Percentiles rank a stretch among this genome's conserved stretches.
Conservation (phyloP, 306 rosid species). For the Trifolium subterraneum region DNA sequence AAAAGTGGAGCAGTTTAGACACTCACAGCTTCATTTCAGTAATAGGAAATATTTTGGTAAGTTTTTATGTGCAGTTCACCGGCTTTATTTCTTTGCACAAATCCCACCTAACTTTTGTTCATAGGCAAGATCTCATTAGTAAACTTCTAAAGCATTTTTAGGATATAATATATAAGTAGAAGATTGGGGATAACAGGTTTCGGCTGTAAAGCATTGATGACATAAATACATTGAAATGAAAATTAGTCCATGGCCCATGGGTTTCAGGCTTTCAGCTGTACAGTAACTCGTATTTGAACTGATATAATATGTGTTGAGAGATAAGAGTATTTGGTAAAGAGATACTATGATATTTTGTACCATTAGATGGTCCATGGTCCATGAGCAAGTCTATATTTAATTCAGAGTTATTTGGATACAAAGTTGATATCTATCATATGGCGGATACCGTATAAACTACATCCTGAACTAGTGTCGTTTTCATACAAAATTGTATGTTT, state of each 20-base stretch:
- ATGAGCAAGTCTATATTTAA: neutral
- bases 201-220: neutral
- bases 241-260: conserved; percentile 5
- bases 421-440: too few relatives aligned
- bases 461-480: neutral
- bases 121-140: conserved; percentile 6
- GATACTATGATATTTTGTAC: neutral
- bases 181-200: conserved; percentile 25
- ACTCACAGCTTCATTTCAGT: conserved; percentile 15
- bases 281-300: conserved; percentile 1
- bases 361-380: neutral
- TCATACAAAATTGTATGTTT: too few relatives aligned
- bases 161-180: conserved; percentile 15
- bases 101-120: neutral
- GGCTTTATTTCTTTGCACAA: conserved; percentile 34
- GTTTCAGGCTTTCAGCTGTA: neutral
- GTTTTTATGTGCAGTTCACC: conserved; percentile 28
- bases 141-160: conserved; percentile 8
- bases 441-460: neutral
- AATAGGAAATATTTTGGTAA: conserved; percentile 17
- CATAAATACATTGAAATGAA: neutral
- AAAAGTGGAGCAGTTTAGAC: conserved; percentile 38
- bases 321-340: neutral
- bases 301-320: neutral
- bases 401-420: neutral